These are phyloP conservation scores for Acanthamoeba triangularis DNA, from an alignment of 208 protist genomes.

Conservation along the genomic window DNA sequence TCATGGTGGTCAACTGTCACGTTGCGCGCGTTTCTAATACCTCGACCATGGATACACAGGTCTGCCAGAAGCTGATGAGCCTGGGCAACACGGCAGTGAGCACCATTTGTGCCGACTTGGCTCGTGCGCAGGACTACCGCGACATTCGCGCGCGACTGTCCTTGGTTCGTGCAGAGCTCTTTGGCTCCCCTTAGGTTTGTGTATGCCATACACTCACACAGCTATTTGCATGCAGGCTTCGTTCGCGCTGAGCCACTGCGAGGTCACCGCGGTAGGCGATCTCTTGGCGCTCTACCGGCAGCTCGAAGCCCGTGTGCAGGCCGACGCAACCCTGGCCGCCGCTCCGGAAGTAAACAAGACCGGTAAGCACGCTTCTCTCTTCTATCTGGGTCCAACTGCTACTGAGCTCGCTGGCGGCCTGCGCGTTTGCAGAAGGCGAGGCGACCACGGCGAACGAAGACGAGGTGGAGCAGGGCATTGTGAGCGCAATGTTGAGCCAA, in stretches of 20 bases:
- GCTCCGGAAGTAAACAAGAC: background rate
- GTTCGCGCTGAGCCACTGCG: slow-evolving; percentile 23
- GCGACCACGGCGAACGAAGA: background rate
- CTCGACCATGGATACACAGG: background rate
- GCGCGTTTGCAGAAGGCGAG: background rate
- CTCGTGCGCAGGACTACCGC: background rate
- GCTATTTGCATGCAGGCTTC: background rate
- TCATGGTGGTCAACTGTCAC: background rate
- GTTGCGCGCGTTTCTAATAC: background rate
- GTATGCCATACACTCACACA: no score
- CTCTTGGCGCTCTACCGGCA: slow-evolving; percentile 42
- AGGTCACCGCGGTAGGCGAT: background rate
- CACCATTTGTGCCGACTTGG: background rate
- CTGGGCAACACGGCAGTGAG: background rate
- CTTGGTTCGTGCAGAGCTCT: background rate
- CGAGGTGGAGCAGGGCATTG: background rate
- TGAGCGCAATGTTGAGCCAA: background rate
- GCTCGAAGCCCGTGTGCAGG: slow-evolving; percentile 15
- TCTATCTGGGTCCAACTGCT: no score
- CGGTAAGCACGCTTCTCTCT: background rate
- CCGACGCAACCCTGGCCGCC: background rate
- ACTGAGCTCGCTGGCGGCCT: no score
- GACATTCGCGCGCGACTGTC: background rate
- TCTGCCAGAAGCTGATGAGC: background rate
- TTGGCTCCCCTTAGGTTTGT: background rate